Conservation (phyloP, 768 basidiomycete species). For the Tulasnella sp. region DNA sequence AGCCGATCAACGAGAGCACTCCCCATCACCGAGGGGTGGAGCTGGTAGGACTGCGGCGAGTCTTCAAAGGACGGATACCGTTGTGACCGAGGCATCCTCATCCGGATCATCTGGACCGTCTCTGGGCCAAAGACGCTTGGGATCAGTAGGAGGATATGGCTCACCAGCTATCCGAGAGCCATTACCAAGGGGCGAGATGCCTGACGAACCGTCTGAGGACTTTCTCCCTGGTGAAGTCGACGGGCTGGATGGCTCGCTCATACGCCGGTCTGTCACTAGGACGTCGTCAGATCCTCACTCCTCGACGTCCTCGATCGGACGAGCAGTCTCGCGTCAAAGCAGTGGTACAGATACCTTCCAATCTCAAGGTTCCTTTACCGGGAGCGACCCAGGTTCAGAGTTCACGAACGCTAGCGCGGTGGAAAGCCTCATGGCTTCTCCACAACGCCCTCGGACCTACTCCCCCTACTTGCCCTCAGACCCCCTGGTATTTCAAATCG, state of each 20-base stretch:
- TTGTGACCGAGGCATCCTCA: neutral
- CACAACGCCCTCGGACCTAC: neutral
- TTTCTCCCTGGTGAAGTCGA: neutral
- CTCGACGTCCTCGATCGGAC: neutral
- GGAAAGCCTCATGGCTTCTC: neutral
- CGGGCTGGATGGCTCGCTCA: neutral
- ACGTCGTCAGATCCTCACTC: neutral
- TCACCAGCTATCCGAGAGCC: neutral
- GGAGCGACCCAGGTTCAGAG: neutral
- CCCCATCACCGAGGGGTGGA: neutral
- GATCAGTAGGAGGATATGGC: neutral
- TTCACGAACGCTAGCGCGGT: neutral
- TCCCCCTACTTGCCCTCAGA: neutral
- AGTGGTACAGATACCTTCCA: neutral
- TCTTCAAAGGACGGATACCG: neutral
- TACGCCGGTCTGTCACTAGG: neutral
- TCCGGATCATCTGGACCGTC: neutral
- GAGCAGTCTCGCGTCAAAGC: neutral
- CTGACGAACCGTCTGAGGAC: neutral
- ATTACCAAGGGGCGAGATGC: neutral
- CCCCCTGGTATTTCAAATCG: constrained; percentile 3
- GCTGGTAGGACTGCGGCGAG: neutral
- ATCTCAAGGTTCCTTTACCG: neutral
- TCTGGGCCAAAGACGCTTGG: neutral
- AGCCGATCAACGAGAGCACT: neutral